Base-by-base conservation (phyloP, 371 early-diverging fungal genomes). In the Mucor sp. region DNA sequence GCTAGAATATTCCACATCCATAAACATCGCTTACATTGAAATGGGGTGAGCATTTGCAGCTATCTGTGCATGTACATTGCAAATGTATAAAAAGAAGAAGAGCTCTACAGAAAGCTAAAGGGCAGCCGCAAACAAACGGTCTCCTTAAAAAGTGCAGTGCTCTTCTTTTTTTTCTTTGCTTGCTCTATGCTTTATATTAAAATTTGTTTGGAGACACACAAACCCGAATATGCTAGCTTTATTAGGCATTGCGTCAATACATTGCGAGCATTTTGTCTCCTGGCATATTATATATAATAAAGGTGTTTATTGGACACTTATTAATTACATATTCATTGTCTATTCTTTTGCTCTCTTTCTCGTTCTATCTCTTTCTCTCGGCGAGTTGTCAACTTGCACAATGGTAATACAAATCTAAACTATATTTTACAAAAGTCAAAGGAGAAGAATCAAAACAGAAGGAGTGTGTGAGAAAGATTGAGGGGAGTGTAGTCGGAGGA, bases 121-220 rank as follows among this genome's bases (percentile, higher is more conserved):
- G 14, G 0, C 11, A 25, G 11, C 50, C 23, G 14, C 3, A 44
- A n/a, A 50, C 25, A 50, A 37, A 50, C 6, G 0, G 50, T 11
- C 50, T 50, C 50, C 50, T 25, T 50, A 50, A 50, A n/a, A 50
- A 0, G 23, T 50, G 25, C 50, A 50, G 50, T 50, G 23, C 17
- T 19, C n/a, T 44, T 19, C n/a, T 44, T n/a, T 43, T 43, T 43
- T 4, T n/a, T 48, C 48, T 48, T 21, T 48, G 6, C 19, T 21
- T 23, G 50, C 11, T 21, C 23, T 50, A 25, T 50, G 21, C 6
- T 23, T 50, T 50, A 50, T 50, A 50, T 50, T 44, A 50, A 25
- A 50, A 50, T 50, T 50, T 50, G 50, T 50, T 50, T 50, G 23
- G 50, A 50, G 50, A 50, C 50, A 25, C 50, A 50, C 25, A 50